Conservation (phyloP, 352 stramenopile genomes). For the Poterioochromonas sp. region DNA sequence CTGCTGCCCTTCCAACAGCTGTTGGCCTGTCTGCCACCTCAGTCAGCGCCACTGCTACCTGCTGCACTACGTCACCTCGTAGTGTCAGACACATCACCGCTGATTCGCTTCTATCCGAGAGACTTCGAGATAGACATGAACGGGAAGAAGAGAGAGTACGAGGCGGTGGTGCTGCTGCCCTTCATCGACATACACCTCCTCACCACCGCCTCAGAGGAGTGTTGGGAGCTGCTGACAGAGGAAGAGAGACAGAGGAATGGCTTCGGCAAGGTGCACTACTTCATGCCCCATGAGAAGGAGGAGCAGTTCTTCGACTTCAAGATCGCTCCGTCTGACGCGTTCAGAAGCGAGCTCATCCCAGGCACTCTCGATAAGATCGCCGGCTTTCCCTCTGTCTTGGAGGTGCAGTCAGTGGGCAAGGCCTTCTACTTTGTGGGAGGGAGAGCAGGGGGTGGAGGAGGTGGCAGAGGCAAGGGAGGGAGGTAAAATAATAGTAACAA, state of each 20-base stretch:
- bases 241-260: background rate
- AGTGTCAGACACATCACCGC: slow-evolving; percentile 59
- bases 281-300: background rate
- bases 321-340: too few species aligned
- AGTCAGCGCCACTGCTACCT: slow-evolving; percentile 82
- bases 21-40: slow-evolving; percentile 85
- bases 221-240: background rate
- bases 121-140: slow-evolving; percentile 93
- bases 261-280: background rate
- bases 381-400: too few species aligned
- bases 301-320: too few species aligned
- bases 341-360: too few species aligned
- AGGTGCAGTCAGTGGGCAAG: too few species aligned
- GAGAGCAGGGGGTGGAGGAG: too few species aligned
- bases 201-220: too few species aligned
- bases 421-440: too few species aligned
- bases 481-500: too few species aligned
- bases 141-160: slow-evolving; percentile 86
- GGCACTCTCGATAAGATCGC: too few species aligned
- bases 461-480: too few species aligned
- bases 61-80: slow-evolving; percentile 83
- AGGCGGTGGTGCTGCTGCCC: slow-evolving; percentile 95
- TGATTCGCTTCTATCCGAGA: slow-evolving; percentile 52
- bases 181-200: too few species aligned
- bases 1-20: slow-evolving; percentile 91